phyloP scores from a whole-genome alignment of 2,329 filamentous ascomycete species.

The Diatrype stigma region DNA sequence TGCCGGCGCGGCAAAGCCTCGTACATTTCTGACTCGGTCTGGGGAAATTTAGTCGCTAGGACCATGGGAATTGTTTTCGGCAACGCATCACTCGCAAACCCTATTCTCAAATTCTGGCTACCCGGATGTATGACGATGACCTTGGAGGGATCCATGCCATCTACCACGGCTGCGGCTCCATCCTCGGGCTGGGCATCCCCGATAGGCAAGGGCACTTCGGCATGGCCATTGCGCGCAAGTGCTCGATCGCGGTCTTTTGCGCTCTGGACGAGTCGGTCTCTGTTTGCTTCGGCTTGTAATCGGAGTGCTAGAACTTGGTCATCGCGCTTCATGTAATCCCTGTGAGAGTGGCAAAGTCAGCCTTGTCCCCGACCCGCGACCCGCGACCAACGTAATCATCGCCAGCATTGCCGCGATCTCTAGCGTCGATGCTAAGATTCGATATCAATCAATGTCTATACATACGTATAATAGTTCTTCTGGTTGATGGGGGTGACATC shows the following conservation, averaged over 20 bases:
- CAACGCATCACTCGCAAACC: conserved; percentile 90
- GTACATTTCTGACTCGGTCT: conserved; percentile 79
- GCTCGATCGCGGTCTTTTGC: conserved; percentile 86
- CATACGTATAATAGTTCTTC: conserved; percentile 98
- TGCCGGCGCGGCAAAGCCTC: conserved; percentile 72
- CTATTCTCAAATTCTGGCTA: conserved; percentile 91
- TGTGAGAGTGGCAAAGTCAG: conserved; percentile 32
- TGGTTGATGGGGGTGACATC: conserved; percentile 93
- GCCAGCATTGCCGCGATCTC: background rate
- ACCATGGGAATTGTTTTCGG: conserved; percentile 94
- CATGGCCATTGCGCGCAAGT: conserved; percentile 69
- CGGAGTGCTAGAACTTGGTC: conserved; percentile 90
- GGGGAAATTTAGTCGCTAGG: conserved; percentile 72
- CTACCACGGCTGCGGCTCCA: conserved; percentile 49
- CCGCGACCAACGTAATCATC: too few relatives aligned
- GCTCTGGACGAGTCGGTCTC: conserved; percentile 77
- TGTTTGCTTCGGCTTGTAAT: conserved; percentile 80
- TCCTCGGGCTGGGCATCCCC: conserved; percentile 58
- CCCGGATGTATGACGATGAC: conserved; percentile 94
- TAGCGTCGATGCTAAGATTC: too few relatives aligned
- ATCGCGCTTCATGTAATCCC: conserved; percentile 96
- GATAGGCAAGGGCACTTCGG: conserved; percentile 58
- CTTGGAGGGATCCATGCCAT: conserved; percentile 73
- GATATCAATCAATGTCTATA: background rate
- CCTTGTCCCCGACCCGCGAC: background rate